phyloP scores from a whole-genome alignment of 2,329 filamentous ascomycete species.

The Alternaria sp. region DNA sequence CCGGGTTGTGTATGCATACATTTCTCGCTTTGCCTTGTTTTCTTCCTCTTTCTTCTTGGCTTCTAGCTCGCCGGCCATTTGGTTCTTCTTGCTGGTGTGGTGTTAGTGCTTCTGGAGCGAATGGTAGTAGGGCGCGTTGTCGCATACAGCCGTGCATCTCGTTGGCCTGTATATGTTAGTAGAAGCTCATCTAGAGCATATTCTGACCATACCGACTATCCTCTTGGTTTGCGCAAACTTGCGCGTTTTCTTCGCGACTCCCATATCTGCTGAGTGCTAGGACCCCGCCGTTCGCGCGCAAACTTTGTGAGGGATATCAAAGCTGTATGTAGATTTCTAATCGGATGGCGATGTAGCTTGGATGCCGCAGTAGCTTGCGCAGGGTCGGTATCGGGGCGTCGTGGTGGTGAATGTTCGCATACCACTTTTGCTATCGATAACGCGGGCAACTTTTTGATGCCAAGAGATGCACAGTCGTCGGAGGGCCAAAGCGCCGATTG shows the following conservation, averaged over 20 bases:
- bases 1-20: too few species aligned
- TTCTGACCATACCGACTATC: slow-evolving; percentile 66
- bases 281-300: neutral
- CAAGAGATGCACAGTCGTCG: neutral
- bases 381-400: neutral
- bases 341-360: neutral
- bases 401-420: slow-evolving; percentile 6
- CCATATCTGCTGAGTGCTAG: slow-evolving; percentile 64
- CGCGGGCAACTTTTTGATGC: slow-evolving; percentile 11
- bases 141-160: slow-evolving; percentile 71
- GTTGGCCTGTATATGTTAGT: slow-evolving; percentile 54
- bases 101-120: neutral
- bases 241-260: slow-evolving; percentile 85
- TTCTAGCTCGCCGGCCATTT: slow-evolving; percentile 67
- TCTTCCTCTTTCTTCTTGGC: slow-evolving; percentile 64
- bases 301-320: neutral
- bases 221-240: slow-evolving; percentile 88
- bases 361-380: slow-evolving; percentile 1
- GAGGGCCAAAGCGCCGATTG: neutral
- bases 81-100: slow-evolving; percentile 71
- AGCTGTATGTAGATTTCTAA: neutral
- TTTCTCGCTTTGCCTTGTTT: slow-evolving; percentile 73
- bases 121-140: neutral
- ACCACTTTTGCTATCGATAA: slow-evolving; percentile 7
- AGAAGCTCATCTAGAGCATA: neutral